phyloP scores from a whole-genome alignment of 371 early-diverging fungal species.

The Funneliformis caledonium region DNA sequence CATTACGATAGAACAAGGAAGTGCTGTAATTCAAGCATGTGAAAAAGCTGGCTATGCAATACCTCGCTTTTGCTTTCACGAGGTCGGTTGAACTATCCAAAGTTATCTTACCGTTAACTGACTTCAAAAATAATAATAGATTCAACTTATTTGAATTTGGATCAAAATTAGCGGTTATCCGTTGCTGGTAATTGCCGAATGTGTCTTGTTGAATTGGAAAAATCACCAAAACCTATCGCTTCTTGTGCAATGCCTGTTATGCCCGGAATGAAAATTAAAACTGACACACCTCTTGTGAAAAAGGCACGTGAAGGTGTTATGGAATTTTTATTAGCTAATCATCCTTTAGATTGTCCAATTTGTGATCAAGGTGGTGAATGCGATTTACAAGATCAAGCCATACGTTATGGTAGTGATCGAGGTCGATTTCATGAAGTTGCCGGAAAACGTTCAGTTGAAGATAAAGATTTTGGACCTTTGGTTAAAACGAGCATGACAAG shows the following conservation, averaged over 20 bases:
- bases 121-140: slow-evolving; percentile 3
- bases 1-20: slow-evolving; percentile 89
- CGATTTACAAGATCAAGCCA: slow-evolving; percentile 96
- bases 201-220: slow-evolving; percentile 97
- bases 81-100: slow-evolving; percentile 32
- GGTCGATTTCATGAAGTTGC: slow-evolving; percentile 84
- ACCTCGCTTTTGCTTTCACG: slow-evolving; percentile 98
- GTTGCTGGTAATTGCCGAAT: slow-evolving; percentile 99
- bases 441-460: slow-evolving; percentile 96
- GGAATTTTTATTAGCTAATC: slow-evolving; percentile 97
- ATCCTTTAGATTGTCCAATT: slow-evolving; percentile 97
- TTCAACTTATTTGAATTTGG: slow-evolving; percentile 41
- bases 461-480: slow-evolving; percentile 96
- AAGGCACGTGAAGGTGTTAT: slow-evolving; percentile 98
- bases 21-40: slow-evolving; percentile 96
- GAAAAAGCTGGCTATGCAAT: slow-evolving; percentile 90
- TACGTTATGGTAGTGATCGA: slow-evolving; percentile 95
- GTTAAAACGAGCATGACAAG: slow-evolving; percentile 97
- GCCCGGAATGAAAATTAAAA: slow-evolving; percentile 97
- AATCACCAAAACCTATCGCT: slow-evolving; percentile 94
- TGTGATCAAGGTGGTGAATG: slow-evolving; percentile 99
- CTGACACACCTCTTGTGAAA: slow-evolving; percentile 91
- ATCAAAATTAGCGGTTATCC: slow-evolving; percentile 73
- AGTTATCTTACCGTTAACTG: background rate
- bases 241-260: slow-evolving; percentile 97